A percentile compares a stretch with the other conserved stretches of the same genome.
Evolutionary conservation across 2,329 filamentous ascomycete genomes (phyloP).

Genomic region (Aaosphaeria arxii): DNA sequence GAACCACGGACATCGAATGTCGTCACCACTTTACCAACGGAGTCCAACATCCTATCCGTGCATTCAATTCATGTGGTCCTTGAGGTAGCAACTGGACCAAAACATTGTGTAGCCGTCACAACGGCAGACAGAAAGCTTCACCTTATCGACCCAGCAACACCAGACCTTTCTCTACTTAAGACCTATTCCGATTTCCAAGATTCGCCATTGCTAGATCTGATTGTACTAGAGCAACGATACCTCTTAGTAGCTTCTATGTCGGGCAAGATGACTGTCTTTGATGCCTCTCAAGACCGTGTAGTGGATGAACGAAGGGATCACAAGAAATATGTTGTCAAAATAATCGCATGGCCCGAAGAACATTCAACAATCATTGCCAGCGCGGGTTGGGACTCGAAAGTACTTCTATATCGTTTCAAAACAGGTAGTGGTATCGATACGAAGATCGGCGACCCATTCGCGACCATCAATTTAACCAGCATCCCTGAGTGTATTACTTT

Average conservation of each 20-base stretch:
- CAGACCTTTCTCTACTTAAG: slow-evolving; percentile 28
- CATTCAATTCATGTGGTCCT: slow-evolving; percentile 40
- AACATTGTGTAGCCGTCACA: slow-evolving; percentile 29
- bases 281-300: slow-evolving; percentile 35
- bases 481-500: slow-evolving; percentile 60
- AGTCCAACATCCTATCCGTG: slow-evolving; percentile 53
- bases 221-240: slow-evolving; percentile 42
- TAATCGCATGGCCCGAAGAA: slow-evolving; percentile 40
- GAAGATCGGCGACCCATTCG: slow-evolving; percentile 39
- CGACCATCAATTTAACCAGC: slow-evolving; percentile 44
- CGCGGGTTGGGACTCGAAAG: slow-evolving; percentile 60
- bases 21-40: slow-evolving; percentile 43
- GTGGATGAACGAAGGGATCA: slow-evolving; percentile 55
- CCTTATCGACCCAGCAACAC: slow-evolving; percentile 38
- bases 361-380: slow-evolving; percentile 46
- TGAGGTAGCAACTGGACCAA: slow-evolving; percentile 7
- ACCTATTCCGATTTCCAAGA: slow-evolving; percentile 45
- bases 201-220: slow-evolving; percentile 54
- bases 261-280: slow-evolving; percentile 52
- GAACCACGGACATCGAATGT: slow-evolving; percentile 46
- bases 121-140: slow-evolving; percentile 46
- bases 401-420: slow-evolving; percentile 49
- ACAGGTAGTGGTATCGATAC: slow-evolving; percentile 20
- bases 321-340: slow-evolving; percentile 57
- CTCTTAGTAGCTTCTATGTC: slow-evolving; percentile 59